Percentiles rank a stretch among this genome's conserved stretches.
phyloP scores from a whole-genome alignment of 2,329 filamentous ascomycete genomes.

The Nemania sp. region DNA sequence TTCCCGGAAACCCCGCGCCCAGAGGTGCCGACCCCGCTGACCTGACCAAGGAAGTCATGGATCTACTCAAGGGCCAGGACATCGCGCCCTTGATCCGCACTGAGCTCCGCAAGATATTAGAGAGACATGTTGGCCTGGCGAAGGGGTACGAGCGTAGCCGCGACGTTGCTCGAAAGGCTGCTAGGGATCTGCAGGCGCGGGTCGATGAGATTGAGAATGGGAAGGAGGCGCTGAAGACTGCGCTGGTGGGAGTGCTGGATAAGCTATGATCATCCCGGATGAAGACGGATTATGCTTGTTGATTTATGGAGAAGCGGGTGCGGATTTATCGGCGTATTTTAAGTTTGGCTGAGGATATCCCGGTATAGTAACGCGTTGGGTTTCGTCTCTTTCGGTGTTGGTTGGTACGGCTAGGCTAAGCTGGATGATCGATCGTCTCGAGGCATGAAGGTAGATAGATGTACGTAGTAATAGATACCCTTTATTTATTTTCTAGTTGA shows the following conservation, averaged over 20 bases:
- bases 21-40: conserved; percentile 43
- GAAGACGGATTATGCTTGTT: neutral
- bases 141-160: conserved; percentile 73
- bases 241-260: conserved; percentile 27
- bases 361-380: neutral
- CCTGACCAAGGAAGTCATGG: conserved; percentile 62
- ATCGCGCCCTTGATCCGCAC: conserved; percentile 55
- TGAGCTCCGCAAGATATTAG: conserved; percentile 60
- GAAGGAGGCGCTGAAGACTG: conserved; percentile 35
- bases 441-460: neutral
- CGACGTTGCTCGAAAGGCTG: conserved; percentile 71
- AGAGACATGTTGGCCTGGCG: conserved; percentile 67
- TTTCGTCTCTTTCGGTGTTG: neutral
- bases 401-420: neutral
- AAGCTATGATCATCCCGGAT: conserved; percentile 10
- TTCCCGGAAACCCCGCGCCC: neutral
- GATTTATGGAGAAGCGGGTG: no score
- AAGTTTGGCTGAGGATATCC: neutral
- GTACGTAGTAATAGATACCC: conserved; percentile 1
- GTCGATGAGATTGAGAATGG: conserved; percentile 57
- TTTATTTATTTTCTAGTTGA: neutral
- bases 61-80: conserved; percentile 59
- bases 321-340: neutral
- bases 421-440: neutral
- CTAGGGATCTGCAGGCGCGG: conserved; percentile 63